Percentiles rank a stretch among this genome's conserved stretches.
Evolutionary conservation across 768 basidiomycete genomes (phyloP).

Genomic region (Boletales sp.): DNA sequence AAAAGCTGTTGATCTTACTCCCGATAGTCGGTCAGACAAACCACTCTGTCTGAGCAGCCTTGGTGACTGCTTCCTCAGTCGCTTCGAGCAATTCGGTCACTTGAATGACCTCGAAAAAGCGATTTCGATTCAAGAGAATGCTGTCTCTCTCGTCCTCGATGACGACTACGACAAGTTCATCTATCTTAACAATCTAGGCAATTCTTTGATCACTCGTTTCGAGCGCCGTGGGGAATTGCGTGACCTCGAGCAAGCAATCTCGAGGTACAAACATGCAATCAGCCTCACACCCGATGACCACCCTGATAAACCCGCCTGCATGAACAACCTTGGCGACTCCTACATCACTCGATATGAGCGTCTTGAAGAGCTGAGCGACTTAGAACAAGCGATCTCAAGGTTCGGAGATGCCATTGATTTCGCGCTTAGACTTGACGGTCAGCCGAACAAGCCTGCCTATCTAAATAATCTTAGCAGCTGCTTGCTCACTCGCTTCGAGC

Average conservation of each 20-base stretch:
- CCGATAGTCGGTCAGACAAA: not conserved
- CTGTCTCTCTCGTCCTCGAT: not conserved
- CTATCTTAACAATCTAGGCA: not conserved
- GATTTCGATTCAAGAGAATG: not conserved
- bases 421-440: not conserved
- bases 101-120: constrained; percentile 4
- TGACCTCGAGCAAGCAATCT: constrained; percentile 4
- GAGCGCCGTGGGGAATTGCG: not conserved
- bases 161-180: not conserved
- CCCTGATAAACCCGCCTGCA: not conserved
- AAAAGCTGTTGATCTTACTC: not conserved
- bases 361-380: not conserved
- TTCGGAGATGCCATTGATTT: not conserved
- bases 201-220: not conserved
- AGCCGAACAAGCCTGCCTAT: not conserved
- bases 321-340: not conserved
- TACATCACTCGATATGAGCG: not conserved
- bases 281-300: not conserved
- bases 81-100: not conserved
- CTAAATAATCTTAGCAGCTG: not conserved
- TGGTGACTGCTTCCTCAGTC: not conserved
- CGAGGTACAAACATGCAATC: not conserved
- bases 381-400: not conserved
- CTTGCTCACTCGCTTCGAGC: not conserved
- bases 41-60: not conserved